Percentiles rank a stretch among this genome's conserved stretches.
phyloP scores from a whole-genome alignment of 352 stramenopile genomes.

The Pythium brachiatum region DNA sequence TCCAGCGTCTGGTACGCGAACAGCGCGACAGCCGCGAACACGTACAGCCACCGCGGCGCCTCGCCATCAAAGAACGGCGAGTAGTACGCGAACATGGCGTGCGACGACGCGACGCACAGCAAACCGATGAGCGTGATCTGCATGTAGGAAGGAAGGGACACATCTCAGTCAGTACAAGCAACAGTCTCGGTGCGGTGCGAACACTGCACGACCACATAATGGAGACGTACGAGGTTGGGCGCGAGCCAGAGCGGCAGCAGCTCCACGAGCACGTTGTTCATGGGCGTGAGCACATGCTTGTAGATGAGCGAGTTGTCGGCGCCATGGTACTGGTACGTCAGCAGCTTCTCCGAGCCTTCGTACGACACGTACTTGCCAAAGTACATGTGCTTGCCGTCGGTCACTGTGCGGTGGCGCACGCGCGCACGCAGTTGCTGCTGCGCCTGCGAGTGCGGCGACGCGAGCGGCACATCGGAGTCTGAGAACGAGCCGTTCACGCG shows the following conservation, averaged over 20 bases:
- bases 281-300: slow-evolving; percentile 83
- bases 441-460: slow-evolving; percentile 21
- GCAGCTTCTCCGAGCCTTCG: slow-evolving; percentile 82
- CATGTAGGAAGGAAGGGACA: neutral
- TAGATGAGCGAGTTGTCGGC: slow-evolving; percentile 86
- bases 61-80: slow-evolving; percentile 73
- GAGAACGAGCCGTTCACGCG: slow-evolving; percentile 19
- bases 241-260: slow-evolving; percentile 76
- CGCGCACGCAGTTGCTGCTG: slow-evolving; percentile 53
- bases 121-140: slow-evolving; percentile 79
- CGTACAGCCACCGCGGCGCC: slow-evolving; percentile 67
- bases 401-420: slow-evolving; percentile 67
- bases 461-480: slow-evolving; percentile 26
- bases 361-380: slow-evolving; percentile 88
- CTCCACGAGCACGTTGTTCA: slow-evolving; percentile 83
- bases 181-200: neutral
- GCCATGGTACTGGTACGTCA: slow-evolving; percentile 85
- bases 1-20: slow-evolving; percentile 82
- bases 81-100: slow-evolving; percentile 65
- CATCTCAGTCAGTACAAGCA: neutral
- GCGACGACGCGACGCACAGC: slow-evolving; percentile 56
- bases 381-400: slow-evolving; percentile 81
- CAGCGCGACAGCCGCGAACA: slow-evolving; percentile 49
- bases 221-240: slow-evolving; percentile 57
- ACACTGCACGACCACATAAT: neutral